These are phyloP conservation scores for Pseudozyma hubeiensis DNA, from an alignment of 1,284 basidiomycete species.

Conservation along the genomic window DNA sequence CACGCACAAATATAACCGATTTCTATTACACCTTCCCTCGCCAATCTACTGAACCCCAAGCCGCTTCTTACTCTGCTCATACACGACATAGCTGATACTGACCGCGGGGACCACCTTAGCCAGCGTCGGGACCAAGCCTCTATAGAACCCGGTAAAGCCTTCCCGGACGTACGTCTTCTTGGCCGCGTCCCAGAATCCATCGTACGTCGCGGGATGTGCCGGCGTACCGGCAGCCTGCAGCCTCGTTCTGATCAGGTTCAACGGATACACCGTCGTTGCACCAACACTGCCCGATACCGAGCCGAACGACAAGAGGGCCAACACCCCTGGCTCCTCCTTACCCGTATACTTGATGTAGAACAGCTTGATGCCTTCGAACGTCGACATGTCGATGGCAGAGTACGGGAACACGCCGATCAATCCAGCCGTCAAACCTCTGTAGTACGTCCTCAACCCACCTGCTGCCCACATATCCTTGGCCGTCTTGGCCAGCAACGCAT, in stretches of 20 bases:
- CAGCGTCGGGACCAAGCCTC: constrained; percentile 87
- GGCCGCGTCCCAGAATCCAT: constrained; percentile 86
- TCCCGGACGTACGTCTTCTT: constrained; percentile 84
- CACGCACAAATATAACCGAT: too few relatives aligned
- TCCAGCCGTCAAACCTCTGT: constrained; percentile 83
- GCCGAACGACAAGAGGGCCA: constrained; percentile 69
- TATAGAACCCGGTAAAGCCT: constrained; percentile 94
- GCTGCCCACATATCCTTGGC: constrained; percentile 77
- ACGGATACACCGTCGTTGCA: constrained; percentile 69
- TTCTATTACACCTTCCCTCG: too few relatives aligned
- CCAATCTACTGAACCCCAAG: constrained; percentile 49
- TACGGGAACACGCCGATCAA: constrained; percentile 71
- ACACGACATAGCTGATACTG: constrained; percentile 67
- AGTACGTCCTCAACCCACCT: constrained; percentile 87
- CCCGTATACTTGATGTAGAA: constrained; percentile 69
- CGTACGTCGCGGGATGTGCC: constrained; percentile 73
- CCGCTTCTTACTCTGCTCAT: constrained; percentile 62
- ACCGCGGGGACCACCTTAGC: constrained; percentile 75
- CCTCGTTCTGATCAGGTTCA: constrained; percentile 84
- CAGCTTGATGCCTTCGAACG: constrained; percentile 70
- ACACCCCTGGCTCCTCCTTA: constrained; percentile 69
- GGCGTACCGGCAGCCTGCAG: constrained; percentile 87
- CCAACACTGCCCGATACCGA: constrained; percentile 70
- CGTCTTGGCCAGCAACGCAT: constrained; percentile 75
- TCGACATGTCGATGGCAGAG: constrained; percentile 70